Evolutionary conservation across 345 rosid species (phyloP).

Genomic region (Populus nigra): DNA sequence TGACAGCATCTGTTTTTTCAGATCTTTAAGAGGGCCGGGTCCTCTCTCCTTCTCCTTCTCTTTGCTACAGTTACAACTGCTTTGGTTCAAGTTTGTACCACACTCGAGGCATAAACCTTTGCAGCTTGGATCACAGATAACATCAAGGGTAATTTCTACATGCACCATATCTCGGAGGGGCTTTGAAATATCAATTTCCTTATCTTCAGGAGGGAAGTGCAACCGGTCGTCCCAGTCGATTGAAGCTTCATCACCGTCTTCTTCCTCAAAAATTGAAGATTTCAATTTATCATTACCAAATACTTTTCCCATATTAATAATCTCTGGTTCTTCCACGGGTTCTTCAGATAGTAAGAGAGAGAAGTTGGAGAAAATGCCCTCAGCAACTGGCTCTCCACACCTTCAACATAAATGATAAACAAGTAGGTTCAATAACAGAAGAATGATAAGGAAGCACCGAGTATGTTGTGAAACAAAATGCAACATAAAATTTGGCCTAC

Average conservation of each 20-base stretch:
- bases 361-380: conserved; percentile 73
- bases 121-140: conserved; percentile 65
- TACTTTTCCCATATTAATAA: conserved; percentile 50
- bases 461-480: too few relatives aligned
- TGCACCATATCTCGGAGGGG: conserved; percentile 78
- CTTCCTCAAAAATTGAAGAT: conserved; percentile 21
- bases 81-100: conserved; percentile 65
- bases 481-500: too few relatives aligned
- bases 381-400: conserved; percentile 71
- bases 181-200: conserved; percentile 81
- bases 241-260: conserved; percentile 49
- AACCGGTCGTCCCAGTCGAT: conserved; percentile 81
- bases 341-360: conserved; percentile 64
- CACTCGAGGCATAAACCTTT: conserved; percentile 78
- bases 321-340: conserved; percentile 66
- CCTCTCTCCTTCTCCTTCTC: conserved; percentile 44
- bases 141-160: conserved; percentile 64
- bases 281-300: conserved; percentile 35
- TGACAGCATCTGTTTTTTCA: conserved; percentile 60
- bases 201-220: conserved; percentile 61
- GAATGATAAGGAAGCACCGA: neutral
- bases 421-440: neutral
- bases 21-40: conserved; percentile 63
- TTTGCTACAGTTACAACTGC: conserved; percentile 55
- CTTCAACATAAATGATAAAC: conserved; percentile 32